Conservation (phyloP, 345 rosid genomes). For the Schrenkiella parvula region DNA sequence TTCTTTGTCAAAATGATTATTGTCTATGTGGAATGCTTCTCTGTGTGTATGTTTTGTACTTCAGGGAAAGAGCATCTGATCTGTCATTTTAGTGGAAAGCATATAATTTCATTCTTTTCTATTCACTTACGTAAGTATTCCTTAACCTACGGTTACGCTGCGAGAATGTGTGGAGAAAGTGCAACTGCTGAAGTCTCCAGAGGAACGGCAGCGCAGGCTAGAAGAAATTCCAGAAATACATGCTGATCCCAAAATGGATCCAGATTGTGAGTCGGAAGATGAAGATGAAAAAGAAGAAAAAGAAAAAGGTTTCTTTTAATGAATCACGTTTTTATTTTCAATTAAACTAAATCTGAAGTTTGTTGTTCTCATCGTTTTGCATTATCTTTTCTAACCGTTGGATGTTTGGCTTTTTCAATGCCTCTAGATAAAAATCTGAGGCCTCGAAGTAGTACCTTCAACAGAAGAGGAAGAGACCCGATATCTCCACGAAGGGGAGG, state of each 20-base stretch:
- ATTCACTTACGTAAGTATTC: slow-evolving; percentile 25
- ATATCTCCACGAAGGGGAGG: slow-evolving; percentile 74
- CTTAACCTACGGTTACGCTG: slow-evolving; percentile 82
- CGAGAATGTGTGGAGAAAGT: slow-evolving; percentile 98
- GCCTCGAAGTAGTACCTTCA: slow-evolving; percentile 59
- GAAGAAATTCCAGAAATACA: slow-evolving; percentile 96
- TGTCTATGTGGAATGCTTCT: neutral
- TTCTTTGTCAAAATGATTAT: slow-evolving; percentile 5
- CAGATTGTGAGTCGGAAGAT: slow-evolving; percentile 84
- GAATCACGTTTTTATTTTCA: neutral
- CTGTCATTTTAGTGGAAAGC: slow-evolving; percentile 8
- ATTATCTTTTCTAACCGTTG: slow-evolving; percentile 1
- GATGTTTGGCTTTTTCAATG: slow-evolving; percentile 25
- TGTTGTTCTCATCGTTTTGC: slow-evolving; percentile 6
- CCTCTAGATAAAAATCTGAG: slow-evolving; percentile 54
- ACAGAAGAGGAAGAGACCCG: slow-evolving; percentile 73
- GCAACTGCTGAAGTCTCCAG: slow-evolving; percentile 88
- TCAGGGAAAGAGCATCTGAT: neutral
- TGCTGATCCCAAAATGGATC: slow-evolving; percentile 98
- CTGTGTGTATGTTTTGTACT: slow-evolving; percentile 15
- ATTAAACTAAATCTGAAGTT: neutral
- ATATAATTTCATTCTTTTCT: neutral
- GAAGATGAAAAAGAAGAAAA: slow-evolving; percentile 62
- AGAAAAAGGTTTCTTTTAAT: slow-evolving; percentile 54
- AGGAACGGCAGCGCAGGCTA: slow-evolving; percentile 89